Percentiles rank a stretch among this genome's conserved stretches.
Conservation (phyloP, 768 basidiomycete species). For the Cystobasidium onofrii region DNA sequence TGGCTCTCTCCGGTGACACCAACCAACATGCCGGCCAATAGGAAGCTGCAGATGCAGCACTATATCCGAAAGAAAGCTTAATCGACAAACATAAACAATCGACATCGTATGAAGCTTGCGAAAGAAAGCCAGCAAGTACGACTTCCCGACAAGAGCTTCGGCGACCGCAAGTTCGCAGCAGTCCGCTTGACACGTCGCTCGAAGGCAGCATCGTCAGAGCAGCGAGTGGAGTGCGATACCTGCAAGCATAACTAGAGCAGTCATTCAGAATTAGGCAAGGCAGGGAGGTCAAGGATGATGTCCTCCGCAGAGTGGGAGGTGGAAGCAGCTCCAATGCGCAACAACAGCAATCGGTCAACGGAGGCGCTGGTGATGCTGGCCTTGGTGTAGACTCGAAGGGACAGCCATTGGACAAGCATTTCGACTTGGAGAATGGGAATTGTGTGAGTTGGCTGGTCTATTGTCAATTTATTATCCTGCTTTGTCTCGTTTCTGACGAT, state of each 20-base stretch:
- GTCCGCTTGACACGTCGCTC: neutral
- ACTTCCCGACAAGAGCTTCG: no score
- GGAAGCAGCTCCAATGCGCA: conserved; percentile 13
- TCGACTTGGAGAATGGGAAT: conserved; percentile 25
- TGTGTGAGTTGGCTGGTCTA: neutral
- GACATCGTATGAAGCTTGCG: neutral
- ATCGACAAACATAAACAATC: neutral
- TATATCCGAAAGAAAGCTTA: neutral
- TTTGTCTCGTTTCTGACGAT: neutral
- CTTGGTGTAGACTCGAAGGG: neutral
- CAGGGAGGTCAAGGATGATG: conserved; percentile 14
- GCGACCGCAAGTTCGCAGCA: no score
- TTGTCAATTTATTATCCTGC: no score
- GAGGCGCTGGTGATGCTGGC: neutral
- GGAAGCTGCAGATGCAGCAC: neutral
- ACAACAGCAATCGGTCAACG: conserved; percentile 1
- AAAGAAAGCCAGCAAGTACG: no score
- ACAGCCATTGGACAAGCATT: conserved; percentile 15
- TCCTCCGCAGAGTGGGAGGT: conserved; percentile 17
- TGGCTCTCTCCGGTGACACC: neutral
- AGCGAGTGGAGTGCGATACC: no score
- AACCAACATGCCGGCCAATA: neutral
- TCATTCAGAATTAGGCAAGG: no score
- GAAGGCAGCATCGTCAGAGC: neutral
- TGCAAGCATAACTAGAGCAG: no score